phyloP scores from a whole-genome alignment of 805 yeast genomes.

The Monosporozyma servazzii region DNA sequence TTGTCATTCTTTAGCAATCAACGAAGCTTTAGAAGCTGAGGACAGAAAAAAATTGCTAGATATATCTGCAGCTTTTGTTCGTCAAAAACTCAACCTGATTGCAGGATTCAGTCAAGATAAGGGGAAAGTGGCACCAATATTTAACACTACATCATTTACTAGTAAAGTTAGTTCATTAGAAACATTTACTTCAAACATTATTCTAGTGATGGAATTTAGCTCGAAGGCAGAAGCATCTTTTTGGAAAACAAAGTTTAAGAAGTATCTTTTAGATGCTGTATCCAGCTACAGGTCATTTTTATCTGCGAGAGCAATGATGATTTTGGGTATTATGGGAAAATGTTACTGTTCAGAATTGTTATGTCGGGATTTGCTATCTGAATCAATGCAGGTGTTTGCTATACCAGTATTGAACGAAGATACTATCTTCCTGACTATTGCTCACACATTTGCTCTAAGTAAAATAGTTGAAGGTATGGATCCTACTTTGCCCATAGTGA shows the following conservation, averaged over 20 bases:
- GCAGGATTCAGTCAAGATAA: constrained; percentile 56
- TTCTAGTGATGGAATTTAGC: constrained; percentile 41
- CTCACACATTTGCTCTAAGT: constrained; percentile 31
- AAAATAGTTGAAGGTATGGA: constrained; percentile 31
- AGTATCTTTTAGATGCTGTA: constrained; percentile 50
- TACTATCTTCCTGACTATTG: constrained; percentile 23
- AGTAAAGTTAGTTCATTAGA: constrained; percentile 39
- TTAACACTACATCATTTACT: constrained; percentile 29
- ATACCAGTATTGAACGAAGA: constrained; percentile 25
- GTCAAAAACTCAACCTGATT: constrained; percentile 54
- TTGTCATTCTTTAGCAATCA: constrained; percentile 58
- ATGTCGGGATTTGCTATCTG: constrained; percentile 24
- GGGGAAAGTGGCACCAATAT: constrained; percentile 25
- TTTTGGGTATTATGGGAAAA: constrained; percentile 57
- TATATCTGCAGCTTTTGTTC: constrained; percentile 34
- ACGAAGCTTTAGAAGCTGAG: constrained; percentile 36
- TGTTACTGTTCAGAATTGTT: constrained; percentile 50
- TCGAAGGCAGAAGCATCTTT: constrained; percentile 37
- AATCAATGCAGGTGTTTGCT: constrained; percentile 28
- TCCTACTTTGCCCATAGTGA: constrained; percentile 20
- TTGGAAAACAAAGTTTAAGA: constrained; percentile 57
- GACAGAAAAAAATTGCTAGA: constrained; percentile 36
- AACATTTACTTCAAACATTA: constrained; percentile 44
- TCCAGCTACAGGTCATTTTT: constrained; percentile 44
- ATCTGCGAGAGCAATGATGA: constrained; percentile 55